phyloP scores from a whole-genome alignment of 1,139 yeast species.

The Arxiozyma bovina region DNA sequence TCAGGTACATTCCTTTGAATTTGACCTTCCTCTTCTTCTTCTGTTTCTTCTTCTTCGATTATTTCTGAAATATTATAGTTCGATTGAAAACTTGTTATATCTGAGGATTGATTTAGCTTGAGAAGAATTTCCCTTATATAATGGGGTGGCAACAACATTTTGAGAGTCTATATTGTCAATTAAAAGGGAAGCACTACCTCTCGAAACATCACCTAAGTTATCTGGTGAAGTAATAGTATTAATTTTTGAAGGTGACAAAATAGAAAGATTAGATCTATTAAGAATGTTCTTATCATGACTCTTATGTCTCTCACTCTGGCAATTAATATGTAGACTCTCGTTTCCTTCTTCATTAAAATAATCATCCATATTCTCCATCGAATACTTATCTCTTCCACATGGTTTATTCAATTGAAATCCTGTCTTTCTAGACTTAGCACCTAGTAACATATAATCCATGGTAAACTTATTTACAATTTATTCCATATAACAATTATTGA shows the following conservation, averaged over 20 bases:
- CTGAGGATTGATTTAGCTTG: neutral
- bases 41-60: neutral
- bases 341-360: conserved; percentile 48
- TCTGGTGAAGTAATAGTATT: neutral
- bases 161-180: neutral
- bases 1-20: conserved; percentile 16
- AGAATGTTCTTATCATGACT: conserved; percentile 68
- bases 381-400: conserved; percentile 52
- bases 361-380: conserved; percentile 73
- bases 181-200: neutral
- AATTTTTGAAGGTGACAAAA: neutral
- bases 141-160: neutral
- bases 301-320: conserved; percentile 35
- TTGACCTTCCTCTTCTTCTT: neutral
- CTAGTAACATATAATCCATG: conserved; percentile 45
- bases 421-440: conserved; percentile 51
- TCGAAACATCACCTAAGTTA: neutral
- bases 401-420: conserved; percentile 47
- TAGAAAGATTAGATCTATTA: conserved; percentile 15
- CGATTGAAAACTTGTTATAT: neutral
- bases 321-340: too few relatives aligned
- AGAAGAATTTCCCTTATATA: neutral
- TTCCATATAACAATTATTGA: neutral
- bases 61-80: neutral
- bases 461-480: neutral